phyloP scores from a whole-genome alignment of 2,329 filamentous ascomycete species.

The Alternaria gansuensis region DNA sequence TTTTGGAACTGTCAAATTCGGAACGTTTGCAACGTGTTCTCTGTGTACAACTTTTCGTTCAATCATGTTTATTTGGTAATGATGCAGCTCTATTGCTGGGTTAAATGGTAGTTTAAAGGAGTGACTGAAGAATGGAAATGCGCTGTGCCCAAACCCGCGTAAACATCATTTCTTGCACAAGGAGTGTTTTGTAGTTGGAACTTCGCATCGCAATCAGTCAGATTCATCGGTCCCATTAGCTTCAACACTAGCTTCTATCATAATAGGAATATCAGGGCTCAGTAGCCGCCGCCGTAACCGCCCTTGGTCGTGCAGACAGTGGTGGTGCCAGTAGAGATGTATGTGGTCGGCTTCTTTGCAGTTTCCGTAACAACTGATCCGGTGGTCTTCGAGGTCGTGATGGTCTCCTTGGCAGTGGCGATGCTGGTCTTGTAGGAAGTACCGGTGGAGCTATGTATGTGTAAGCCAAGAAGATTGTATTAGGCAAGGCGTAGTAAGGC shows the following conservation, averaged over 20 bases:
- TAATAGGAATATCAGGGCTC: background rate
- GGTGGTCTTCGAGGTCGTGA: constrained; percentile 20
- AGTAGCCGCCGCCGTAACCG: constrained; percentile 16
- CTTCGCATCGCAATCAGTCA: background rate
- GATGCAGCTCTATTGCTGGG: constrained; percentile 4
- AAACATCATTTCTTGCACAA: background rate
- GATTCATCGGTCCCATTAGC: background rate
- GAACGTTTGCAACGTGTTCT: background rate
- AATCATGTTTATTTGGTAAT: background rate
- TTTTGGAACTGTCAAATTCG: background rate
- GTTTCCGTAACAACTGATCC: constrained; percentile 29
- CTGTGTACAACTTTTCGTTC: background rate
- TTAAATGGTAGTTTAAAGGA: constrained; percentile 4
- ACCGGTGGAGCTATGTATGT: constrained; percentile 22
- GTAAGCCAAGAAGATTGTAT: constrained; percentile 2
- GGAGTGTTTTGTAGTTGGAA: background rate
- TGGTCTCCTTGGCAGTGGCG: constrained; percentile 24
- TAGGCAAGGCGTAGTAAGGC: too few relatives aligned
- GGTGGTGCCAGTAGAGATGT: constrained; percentile 29
- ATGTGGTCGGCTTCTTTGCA: constrained; percentile 29
- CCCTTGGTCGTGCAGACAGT: constrained; percentile 32
- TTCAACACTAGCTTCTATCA: background rate
- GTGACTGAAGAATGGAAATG: constrained; percentile 5
- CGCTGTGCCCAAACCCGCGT: background rate
- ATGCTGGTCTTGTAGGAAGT: constrained; percentile 32